Conservation (phyloP, 306 rosid genomes). For the Cajanus cajan region DNA sequence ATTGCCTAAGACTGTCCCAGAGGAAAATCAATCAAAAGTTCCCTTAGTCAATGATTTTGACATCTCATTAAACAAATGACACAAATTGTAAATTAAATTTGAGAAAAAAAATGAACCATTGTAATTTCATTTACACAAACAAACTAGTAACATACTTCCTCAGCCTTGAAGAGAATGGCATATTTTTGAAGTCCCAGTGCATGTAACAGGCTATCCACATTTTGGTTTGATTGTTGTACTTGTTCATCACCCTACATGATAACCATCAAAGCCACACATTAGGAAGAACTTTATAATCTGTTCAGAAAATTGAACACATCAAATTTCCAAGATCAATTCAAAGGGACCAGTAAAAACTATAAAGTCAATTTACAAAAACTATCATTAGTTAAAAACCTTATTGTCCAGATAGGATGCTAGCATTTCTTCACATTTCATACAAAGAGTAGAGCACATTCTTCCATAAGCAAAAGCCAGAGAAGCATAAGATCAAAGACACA, state of each 20-base stretch:
- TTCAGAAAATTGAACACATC: constrained; percentile 6
- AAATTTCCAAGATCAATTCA: constrained; percentile 11
- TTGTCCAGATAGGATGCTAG: background rate
- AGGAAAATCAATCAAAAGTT: background rate
- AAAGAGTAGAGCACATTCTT: background rate
- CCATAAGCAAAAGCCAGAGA: background rate
- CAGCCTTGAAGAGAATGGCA: constrained; percentile 81
- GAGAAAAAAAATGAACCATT: background rate
- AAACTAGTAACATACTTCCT: constrained; percentile 72
- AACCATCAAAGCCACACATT: constrained; percentile 24
- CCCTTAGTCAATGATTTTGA: no score
- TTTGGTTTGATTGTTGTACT: constrained; percentile 65
- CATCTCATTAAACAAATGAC: constrained; percentile 18
- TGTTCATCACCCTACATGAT: constrained; percentile 64
- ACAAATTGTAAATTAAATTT: constrained; percentile 1
- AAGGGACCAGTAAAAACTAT: constrained; percentile 2
- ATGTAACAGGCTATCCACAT: constrained; percentile 79
- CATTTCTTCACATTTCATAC: background rate
- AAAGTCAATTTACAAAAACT: constrained; percentile 15
- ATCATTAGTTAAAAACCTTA: background rate
- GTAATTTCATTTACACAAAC: constrained; percentile 12
- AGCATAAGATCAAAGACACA: background rate
- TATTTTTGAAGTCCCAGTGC: constrained; percentile 83
- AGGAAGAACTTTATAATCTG: constrained; percentile 12
- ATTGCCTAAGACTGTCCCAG: background rate